Percentiles rank a stretch among this genome's conserved stretches.
phyloP scores from a whole-genome alignment of 441 rosid species.

The Rhodomyrtus psidioides region DNA sequence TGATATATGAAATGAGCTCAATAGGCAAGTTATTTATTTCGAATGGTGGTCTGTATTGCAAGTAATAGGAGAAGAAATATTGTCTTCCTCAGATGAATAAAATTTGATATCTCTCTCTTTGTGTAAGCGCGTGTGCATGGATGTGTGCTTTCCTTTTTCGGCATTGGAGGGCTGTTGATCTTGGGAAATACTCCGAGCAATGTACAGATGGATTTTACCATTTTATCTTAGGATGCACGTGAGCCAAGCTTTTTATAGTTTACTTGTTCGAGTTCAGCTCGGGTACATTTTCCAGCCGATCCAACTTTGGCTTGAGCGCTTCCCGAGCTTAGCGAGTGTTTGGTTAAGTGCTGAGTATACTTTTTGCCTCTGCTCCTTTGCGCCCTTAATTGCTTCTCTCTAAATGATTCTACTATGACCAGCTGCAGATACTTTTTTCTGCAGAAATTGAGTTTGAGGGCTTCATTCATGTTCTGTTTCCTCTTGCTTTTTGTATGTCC shows the following conservation, averaged over 20 bases:
- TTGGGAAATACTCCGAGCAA: background rate
- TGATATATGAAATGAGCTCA: constrained; percentile 14
- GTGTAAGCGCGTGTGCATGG: background rate
- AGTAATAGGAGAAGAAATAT: background rate
- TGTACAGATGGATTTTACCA: background rate
- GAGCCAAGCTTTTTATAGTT: background rate
- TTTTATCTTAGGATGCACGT: background rate
- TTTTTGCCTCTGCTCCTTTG: background rate
- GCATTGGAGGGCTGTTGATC: background rate
- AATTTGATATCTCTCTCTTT: background rate
- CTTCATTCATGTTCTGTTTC: background rate
- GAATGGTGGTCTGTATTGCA: background rate
- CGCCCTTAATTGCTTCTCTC: background rate
- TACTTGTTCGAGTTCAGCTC: background rate
- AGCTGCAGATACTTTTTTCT: background rate
- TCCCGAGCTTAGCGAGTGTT: background rate
- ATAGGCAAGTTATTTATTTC: constrained; percentile 3
- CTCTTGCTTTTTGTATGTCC: background rate
- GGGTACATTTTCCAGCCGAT: background rate
- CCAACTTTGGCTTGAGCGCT: background rate
- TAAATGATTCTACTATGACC: background rate
- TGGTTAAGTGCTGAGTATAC: background rate
- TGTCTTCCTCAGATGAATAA: background rate
- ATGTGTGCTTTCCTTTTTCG: background rate
- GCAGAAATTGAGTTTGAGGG: background rate